Conservation (phyloP, 1,284 basidiomycete species). For the Fistulina hepatica region DNA sequence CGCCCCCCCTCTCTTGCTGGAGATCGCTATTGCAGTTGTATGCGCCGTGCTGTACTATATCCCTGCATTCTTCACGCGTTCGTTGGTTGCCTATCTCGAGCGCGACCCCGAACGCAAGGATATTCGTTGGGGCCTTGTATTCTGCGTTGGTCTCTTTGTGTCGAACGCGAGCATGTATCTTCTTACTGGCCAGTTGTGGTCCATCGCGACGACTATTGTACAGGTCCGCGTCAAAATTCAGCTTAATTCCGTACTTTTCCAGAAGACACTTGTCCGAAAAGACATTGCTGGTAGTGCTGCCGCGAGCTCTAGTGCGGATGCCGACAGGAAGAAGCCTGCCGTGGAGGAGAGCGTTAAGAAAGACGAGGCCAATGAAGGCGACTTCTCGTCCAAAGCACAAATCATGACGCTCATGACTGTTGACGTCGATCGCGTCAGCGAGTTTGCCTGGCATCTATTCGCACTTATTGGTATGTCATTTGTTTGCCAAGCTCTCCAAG, state of each 20-base stretch:
- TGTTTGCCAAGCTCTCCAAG: constrained; percentile 19
- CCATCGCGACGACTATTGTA: constrained; percentile 58
- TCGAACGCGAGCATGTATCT: constrained; percentile 51
- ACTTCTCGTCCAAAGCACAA: constrained; percentile 83
- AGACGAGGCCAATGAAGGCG: constrained; percentile 50
- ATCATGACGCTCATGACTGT: constrained; percentile 85
- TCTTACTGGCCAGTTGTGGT: constrained; percentile 55
- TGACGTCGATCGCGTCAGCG: constrained; percentile 82
- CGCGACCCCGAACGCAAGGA: constrained; percentile 38
- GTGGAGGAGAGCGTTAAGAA: constrained; percentile 21
- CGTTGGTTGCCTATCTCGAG: background rate
- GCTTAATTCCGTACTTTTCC: constrained; percentile 78
- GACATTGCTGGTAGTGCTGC: constrained; percentile 44
- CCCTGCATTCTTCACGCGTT: background rate
- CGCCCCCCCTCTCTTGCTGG: constrained; percentile 25
- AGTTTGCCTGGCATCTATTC: constrained; percentile 75
- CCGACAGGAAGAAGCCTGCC: constrained; percentile 24
- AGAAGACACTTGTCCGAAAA: constrained; percentile 84
- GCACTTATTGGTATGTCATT: constrained; percentile 41
- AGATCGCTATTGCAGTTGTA: constrained; percentile 47
- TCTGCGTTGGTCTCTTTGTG: constrained; percentile 57
- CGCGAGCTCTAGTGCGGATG: background rate
- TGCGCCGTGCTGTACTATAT: constrained; percentile 64
- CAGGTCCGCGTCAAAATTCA: constrained; percentile 70
- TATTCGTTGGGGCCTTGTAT: constrained; percentile 64